phyloP scores from a whole-genome alignment of 1,284 basidiomycete genomes.

The Boletus sp. region DNA sequence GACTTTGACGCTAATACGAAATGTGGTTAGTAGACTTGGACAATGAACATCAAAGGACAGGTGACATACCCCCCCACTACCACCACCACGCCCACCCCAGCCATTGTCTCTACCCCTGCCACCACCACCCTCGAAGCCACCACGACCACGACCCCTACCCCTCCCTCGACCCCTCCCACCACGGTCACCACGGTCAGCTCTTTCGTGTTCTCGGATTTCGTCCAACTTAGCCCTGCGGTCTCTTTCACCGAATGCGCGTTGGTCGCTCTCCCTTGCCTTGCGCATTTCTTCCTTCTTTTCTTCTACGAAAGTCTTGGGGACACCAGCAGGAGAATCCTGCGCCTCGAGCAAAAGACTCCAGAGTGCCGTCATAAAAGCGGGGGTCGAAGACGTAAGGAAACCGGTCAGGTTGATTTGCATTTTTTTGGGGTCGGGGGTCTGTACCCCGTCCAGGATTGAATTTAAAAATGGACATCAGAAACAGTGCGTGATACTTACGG shows the following conservation, averaged over 20 bases:
- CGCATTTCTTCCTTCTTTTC: constrained; percentile 95
- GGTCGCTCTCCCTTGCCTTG: constrained; percentile 68
- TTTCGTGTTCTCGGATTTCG: constrained; percentile 60
- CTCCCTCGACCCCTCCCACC: constrained; percentile 48
- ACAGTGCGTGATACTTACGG: constrained; percentile 49
- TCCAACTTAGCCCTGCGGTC: constrained; percentile 67
- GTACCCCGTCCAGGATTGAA: background rate
- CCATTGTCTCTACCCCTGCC: constrained; percentile 38
- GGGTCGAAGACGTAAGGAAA: constrained; percentile 81
- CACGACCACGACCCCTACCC: constrained; percentile 47
- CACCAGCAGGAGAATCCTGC: constrained; percentile 84
- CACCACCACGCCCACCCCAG: constrained; percentile 42
- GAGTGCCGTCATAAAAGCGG: constrained; percentile 82
- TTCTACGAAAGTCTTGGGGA: constrained; percentile 92
- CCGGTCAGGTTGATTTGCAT: constrained; percentile 95
- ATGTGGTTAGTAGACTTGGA: constrained; percentile 4
- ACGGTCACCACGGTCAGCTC: constrained; percentile 48
- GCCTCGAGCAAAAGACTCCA: constrained; percentile 93
- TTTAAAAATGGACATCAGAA: background rate
- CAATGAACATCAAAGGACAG: constrained; percentile 21
- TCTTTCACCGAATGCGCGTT: constrained; percentile 66
- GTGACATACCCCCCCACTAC: constrained; percentile 39
- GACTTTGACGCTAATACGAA: constrained; percentile 36
- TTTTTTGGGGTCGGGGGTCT: constrained; percentile 90
- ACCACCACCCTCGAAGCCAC: constrained; percentile 42